Conservation (phyloP, 2,329 filamentous ascomycete species). For the Lojkania enalia region DNA sequence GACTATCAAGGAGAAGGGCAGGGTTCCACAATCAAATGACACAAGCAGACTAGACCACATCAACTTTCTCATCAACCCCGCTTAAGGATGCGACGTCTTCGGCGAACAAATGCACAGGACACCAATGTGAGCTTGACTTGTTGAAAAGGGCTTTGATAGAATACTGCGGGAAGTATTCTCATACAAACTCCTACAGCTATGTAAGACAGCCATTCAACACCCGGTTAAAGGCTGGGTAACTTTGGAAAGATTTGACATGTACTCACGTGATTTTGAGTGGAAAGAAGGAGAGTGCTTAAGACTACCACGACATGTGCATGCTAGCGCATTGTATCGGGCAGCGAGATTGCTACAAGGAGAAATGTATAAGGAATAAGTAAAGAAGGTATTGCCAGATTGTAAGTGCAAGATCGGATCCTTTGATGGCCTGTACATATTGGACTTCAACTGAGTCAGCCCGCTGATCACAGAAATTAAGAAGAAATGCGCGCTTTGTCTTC, state of each 20-base stretch:
- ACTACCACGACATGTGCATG: conserved; percentile 2
- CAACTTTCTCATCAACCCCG: conserved; percentile 1
- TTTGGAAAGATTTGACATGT: conserved; percentile 1
- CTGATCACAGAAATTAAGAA: conserved; percentile 1
- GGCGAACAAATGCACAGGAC: conserved; percentile 2
- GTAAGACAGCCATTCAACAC: conserved; percentile 1
- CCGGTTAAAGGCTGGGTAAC: conserved; percentile 1
- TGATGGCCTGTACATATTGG: conserved; percentile 1
- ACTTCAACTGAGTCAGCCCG: conserved; percentile 2
- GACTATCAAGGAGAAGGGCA: conserved; percentile 1
- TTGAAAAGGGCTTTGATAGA: conserved; percentile 2
- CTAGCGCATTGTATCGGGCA: conserved; percentile 2
- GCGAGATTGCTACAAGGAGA: conserved; percentile 1
- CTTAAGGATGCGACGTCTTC: conserved; percentile 1
- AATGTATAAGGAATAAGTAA: conserved; percentile 1
- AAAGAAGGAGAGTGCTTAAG: conserved; percentile 2
- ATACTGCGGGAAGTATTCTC: conserved; percentile 2
- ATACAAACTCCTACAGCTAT: conserved; percentile 2
- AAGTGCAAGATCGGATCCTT: conserved; percentile 1
- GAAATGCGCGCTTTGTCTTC: background rate
- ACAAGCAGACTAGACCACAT: conserved; percentile 1
- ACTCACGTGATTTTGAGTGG: conserved; percentile 3
- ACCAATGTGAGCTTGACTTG: conserved; percentile 4
- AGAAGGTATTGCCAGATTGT: conserved; percentile 1
- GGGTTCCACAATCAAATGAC: conserved; percentile 1